Base-by-base conservation (phyloP, 179 eudicot species). In the Silene coronaria region DNA sequence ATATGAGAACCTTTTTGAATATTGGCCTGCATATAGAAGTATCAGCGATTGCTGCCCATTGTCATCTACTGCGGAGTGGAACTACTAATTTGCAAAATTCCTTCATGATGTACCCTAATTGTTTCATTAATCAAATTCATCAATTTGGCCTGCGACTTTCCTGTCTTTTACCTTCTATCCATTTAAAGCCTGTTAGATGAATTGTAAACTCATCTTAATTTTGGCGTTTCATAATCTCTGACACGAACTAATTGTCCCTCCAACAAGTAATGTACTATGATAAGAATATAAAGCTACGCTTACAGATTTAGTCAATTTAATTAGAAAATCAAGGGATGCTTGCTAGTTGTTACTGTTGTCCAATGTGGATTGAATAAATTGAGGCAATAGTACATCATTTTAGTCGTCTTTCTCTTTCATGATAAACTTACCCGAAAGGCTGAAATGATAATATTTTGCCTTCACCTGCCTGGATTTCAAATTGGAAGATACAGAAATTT, bases 111-210 rank as follows among this genome's bases (percentile, higher is more conserved):
- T 69, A 5, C 30, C 58, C 67, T 74, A 53, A 61, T 9, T 26
- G 21, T 57, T 53, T n/a, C 55, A 67, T 57, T 36, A 8, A 14
- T 76, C 24, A 76, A 48, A 46, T 11, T 68, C 60, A 74, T 22
- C 32, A 4, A 17, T 32, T 66, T 24, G 60, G 22, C 51, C 67
- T 14, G 17, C 13, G 28, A 58, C 5, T 48, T 30, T 66, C 32
- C 63, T n/a, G 9, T 65, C 16, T 63, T 61, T 23, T 26, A 19
- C 45, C 26, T 16, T 28, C 30, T 28, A 60, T 64, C 27, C 62
- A 42, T 16, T 61, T 17, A 4, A 3, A 26, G 23, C 13, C 48
- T 51, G 71, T 42, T 42, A 42, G 2, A 64, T 58, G 23, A 72
- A 45, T n/a, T 23, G 11, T 9, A 19, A 11, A 13, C 28, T 64